Evolutionary conservation across 345 rosid species (phyloP).

Genomic region (Lagerstroemia speciosa): DNA sequence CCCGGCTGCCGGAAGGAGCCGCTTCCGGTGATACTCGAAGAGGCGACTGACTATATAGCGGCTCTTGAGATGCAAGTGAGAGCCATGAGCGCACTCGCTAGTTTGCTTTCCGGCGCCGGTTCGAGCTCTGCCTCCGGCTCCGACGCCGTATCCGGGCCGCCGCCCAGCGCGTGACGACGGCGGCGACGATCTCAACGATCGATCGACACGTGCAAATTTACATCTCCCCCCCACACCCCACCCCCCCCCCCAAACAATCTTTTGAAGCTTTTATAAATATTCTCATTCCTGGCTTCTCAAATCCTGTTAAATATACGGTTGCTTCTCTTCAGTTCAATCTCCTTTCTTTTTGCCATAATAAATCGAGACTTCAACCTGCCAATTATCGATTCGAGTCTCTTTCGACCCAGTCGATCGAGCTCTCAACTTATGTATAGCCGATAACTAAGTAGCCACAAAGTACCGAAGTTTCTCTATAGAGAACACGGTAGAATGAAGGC

Average conservation of each 20-base stretch:
- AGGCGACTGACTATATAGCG: conserved; percentile 86
- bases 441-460: no score
- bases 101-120: conserved; percentile 36
- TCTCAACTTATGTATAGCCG: no score
- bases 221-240: neutral
- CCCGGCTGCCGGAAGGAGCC: conserved; percentile 97
- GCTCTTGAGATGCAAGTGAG: conserved; percentile 98
- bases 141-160: conserved; percentile 13
- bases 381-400: no score
- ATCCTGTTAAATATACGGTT: neutral
- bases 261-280: neutral
- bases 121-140: neutral
- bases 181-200: neutral
- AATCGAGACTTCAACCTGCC: no score
- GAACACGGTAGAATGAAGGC: no score
- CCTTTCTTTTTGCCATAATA: no score
- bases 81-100: conserved; percentile 69
- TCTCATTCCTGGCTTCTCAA: neutral
- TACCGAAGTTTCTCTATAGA: no score
- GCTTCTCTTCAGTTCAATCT: no score
- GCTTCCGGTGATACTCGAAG: conserved; percentile 82
- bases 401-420: no score
- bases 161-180: conserved; percentile 7
- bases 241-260: no score
- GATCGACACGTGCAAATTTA: neutral